These are phyloP conservation scores for Pyricularia sp. DNA, from an alignment of 2,329 filamentous ascomycete species.

Conservation along the genomic window DNA sequence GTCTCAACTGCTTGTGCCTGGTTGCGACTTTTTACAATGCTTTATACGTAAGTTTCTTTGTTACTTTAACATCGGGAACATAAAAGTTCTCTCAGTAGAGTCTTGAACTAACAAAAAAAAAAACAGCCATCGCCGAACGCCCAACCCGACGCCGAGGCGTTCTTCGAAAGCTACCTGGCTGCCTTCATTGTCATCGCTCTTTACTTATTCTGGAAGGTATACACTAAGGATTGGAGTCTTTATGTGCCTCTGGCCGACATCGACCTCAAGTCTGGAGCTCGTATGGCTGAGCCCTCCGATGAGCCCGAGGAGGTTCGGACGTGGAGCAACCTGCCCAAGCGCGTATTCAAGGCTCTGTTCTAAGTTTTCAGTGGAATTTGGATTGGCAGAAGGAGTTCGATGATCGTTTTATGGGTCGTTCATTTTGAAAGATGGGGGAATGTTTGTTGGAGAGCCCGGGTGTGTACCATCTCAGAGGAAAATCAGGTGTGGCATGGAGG, in stretches of 20 bases:
- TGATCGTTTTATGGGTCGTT: neutral
- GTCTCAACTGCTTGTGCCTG: constrained; percentile 54
- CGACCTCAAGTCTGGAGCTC: constrained; percentile 46
- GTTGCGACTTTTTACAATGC: constrained; percentile 61
- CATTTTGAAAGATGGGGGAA: too few relatives aligned
- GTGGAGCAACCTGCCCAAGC: constrained; percentile 21
- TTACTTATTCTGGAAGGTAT: constrained; percentile 56
- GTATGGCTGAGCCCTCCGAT: constrained; percentile 38
- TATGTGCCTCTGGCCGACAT: constrained; percentile 45
- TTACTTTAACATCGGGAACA: neutral
- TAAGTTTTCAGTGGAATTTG: constrained; percentile 8
- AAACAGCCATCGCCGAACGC: constrained; percentile 20
- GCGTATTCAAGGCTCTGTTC: constrained; percentile 21
- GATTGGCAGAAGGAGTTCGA: neutral
- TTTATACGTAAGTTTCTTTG: constrained; percentile 30
- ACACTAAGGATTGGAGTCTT: constrained; percentile 35
- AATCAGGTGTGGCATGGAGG: neutral
- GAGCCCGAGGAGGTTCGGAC: constrained; percentile 19
- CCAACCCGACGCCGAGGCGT: constrained; percentile 28
- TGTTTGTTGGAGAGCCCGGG: neutral
- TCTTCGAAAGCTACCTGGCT: constrained; percentile 46
- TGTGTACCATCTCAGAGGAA: neutral
- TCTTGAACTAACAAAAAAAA: constrained; percentile 14
- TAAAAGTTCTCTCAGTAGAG: constrained; percentile 11
- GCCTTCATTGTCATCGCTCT: constrained; percentile 40